phyloP scores from a whole-genome alignment of 768 basidiomycete species.

The Agrocybe pediades region DNA sequence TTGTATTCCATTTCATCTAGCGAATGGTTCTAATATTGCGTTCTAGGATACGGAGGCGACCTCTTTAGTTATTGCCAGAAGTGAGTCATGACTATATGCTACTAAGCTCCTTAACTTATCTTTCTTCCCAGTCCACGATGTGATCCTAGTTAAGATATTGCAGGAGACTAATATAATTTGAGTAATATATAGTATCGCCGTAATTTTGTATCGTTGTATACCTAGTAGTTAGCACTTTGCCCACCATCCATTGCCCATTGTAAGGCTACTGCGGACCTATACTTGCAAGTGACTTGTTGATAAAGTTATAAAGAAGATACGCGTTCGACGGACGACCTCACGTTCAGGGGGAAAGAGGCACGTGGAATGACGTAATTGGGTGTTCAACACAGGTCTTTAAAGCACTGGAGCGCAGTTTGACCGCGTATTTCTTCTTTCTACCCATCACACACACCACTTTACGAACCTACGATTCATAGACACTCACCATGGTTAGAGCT shows the following conservation, averaged over 20 bases:
- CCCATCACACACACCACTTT: not conserved
- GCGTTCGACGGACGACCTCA: not conserved
- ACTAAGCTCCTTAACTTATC: not conserved
- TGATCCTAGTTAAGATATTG: conserved; percentile 35
- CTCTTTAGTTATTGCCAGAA: conserved; percentile 44
- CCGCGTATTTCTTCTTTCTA: too few species aligned
- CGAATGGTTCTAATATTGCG: conserved; percentile 11
- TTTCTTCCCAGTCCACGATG: conserved; percentile 32
- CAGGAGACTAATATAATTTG: conserved; percentile 35
- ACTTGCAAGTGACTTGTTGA: too few species aligned
- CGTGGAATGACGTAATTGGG: not conserved
- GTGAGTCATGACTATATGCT: conserved; percentile 31
- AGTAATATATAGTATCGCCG: conserved; percentile 9
- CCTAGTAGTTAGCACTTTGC: not conserved
- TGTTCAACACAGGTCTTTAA: not conserved
- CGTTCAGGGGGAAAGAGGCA: not conserved
- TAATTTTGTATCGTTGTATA: not conserved
- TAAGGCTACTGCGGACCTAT: too few species aligned
- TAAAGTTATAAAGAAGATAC: too few species aligned
- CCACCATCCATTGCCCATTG: not conserved
- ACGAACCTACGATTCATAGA: not conserved
- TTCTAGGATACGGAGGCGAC: conserved; percentile 49
- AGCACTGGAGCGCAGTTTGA: not conserved
- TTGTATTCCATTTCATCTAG: not conserved
- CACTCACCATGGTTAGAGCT: conserved; percentile 49